Percentiles rank a stretch among this genome's conserved stretches.
Evolutionary conservation across 169 alveolate genomes (phyloP).

Genomic region (Plasmodium adleri): DNA sequence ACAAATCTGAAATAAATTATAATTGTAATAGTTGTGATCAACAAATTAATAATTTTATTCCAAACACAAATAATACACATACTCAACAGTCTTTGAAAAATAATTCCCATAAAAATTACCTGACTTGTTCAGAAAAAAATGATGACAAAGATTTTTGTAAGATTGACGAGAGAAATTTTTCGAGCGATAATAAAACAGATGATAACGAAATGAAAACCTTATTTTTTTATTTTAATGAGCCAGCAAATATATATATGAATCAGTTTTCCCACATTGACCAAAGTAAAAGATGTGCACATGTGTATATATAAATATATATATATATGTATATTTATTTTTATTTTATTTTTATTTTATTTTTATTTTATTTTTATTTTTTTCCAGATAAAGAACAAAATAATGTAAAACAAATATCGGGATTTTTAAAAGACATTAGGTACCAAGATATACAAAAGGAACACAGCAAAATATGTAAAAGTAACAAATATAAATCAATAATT

Average conservation of each 20-base stretch:
- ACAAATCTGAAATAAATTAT: neutral
- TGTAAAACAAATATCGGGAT: constrained; percentile 35
- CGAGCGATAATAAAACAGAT: neutral
- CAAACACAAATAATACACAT: neutral
- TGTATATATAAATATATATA: neutral
- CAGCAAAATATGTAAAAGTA: neutral
- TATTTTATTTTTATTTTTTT: neutral
- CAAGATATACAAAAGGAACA: constrained; percentile 20
- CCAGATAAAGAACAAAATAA: constrained; percentile 29
- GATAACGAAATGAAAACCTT: constrained; percentile 42
- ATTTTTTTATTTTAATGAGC: constrained; percentile 56
- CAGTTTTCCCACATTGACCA: constrained; percentile 35
- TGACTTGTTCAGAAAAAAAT: constrained; percentile 7
- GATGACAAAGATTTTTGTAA: neutral
- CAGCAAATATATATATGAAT: constrained; percentile 60
- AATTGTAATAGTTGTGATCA: neutral
- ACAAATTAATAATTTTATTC: neutral
- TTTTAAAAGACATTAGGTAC: constrained; percentile 28
- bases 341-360: constrained; percentile 2
- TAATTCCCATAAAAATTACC: constrained; percentile 3
- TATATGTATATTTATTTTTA: constrained; percentile 1
- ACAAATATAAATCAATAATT: constrained; percentile 16
- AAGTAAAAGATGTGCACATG: constrained; percentile 19
- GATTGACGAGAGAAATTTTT: neutral
- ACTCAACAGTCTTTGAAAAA: neutral